phyloP scores from a whole-genome alignment of 164 flowering plant species.

The Vitis labrusca region DNA sequence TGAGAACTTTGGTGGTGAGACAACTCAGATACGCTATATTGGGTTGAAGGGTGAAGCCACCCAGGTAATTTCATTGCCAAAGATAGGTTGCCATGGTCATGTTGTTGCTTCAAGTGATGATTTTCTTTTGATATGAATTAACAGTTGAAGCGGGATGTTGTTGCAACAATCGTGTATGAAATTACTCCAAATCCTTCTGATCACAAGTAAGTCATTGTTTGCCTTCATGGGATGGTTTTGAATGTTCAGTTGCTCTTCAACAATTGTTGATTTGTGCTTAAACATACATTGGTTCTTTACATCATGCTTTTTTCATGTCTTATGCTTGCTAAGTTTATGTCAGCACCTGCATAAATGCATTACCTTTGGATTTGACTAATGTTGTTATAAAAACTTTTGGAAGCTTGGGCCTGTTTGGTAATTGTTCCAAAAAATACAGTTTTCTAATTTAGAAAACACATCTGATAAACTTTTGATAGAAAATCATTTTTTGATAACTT shows the following conservation, averaged over 20 bases:
- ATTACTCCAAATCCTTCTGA: constrained; percentile 96
- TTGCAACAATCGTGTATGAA: constrained; percentile 90
- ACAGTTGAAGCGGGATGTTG: constrained; percentile 96
- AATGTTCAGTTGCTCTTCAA: neutral
- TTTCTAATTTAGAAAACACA: too few relatives aligned
- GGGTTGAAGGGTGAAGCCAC: constrained; percentile 98
- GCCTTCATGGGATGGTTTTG: neutral
- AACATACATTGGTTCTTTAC: neutral
- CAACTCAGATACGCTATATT: constrained; percentile 80
- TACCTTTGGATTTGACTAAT: neutral
- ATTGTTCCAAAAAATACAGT: neutral
- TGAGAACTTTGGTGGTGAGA: constrained; percentile 85
- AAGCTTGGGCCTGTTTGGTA: neutral
- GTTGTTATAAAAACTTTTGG: neutral
- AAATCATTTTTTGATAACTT: too few relatives aligned
- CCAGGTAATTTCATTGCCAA: constrained; percentile 46
- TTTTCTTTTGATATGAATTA: constrained; percentile 17
- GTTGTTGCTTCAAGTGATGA: constrained; percentile 1
- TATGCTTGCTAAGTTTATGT: neutral
- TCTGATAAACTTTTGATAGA: too few relatives aligned
- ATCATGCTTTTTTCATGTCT: neutral
- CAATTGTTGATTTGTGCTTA: neutral
- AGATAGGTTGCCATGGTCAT: neutral
- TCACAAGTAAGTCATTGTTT: constrained; percentile 73
- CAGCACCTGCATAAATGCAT: neutral